phyloP scores from a whole-genome alignment of 495 filamentous ascomycete species.

The Tuber brumale region DNA sequence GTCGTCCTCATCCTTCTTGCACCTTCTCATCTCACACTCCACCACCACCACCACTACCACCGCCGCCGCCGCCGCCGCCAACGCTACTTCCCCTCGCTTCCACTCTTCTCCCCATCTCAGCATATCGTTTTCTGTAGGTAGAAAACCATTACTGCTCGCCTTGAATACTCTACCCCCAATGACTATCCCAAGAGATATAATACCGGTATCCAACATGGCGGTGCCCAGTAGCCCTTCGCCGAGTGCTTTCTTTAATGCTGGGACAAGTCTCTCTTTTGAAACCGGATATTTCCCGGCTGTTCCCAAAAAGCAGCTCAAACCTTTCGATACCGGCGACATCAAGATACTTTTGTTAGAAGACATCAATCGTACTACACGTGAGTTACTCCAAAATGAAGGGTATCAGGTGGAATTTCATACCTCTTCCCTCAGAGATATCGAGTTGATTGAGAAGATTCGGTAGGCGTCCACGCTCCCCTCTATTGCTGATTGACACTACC shows the following conservation, averaged over 20 bases:
- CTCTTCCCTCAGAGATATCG: slow-evolving; percentile 78
- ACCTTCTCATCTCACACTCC: background rate
- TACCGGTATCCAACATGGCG: background rate
- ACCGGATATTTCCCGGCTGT: background rate
- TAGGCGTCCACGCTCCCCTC: slow-evolving; percentile 46
- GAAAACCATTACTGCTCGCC: background rate
- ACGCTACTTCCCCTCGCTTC: background rate
- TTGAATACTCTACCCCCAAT: background rate
- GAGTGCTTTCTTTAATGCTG: background rate
- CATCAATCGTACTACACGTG: slow-evolving; percentile 80
- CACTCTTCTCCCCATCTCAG: background rate
- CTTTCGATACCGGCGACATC: slow-evolving; percentile 89
- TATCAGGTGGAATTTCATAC: slow-evolving; percentile 95
- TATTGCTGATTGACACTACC: slow-evolving; percentile 4
- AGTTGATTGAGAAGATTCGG: slow-evolving; percentile 95
- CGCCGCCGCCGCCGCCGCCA: too few relatives aligned
- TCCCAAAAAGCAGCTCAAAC: slow-evolving; percentile 72
- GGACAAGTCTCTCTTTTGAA: background rate
- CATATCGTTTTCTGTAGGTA: background rate
- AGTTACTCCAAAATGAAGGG: slow-evolving; percentile 74
- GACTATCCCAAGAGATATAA: background rate
- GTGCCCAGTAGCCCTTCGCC: slow-evolving; percentile 3
- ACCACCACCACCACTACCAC: background rate
- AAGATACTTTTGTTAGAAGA: slow-evolving; percentile 96
- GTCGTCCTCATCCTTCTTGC: background rate